Conservation (phyloP, 75 land plant species). For the Chamaecyparis obtusa region DNA sequence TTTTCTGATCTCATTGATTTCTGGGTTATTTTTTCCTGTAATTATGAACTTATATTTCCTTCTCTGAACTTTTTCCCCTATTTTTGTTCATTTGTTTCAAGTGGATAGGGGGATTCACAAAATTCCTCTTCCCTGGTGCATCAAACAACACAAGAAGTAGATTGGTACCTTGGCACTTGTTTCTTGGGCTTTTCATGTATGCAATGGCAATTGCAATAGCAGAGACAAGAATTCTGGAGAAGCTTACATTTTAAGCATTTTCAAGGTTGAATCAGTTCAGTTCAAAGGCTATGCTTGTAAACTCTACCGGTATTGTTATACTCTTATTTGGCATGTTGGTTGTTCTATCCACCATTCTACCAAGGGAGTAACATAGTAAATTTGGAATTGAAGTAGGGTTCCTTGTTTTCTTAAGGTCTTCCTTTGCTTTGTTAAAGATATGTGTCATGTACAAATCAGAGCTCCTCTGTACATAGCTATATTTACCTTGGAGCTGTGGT, state of each 20-base stretch:
- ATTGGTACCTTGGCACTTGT: not conserved
- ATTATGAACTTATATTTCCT: too few species aligned
- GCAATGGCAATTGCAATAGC: constrained; percentile 45
- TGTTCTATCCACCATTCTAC: constrained; percentile 7
- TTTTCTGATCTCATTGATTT: not conserved
- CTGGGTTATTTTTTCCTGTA: too few species aligned
- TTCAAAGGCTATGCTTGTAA: constrained; percentile 49
- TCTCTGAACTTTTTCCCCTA: too few species aligned
- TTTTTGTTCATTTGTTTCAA: too few species aligned
- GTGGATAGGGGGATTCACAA: too few species aligned
- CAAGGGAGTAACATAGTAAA: not conserved
- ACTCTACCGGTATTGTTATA: constrained; percentile 49
- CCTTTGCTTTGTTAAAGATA: too few species aligned
- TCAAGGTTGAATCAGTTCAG: constrained; percentile 11
- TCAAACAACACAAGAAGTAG: too few species aligned
- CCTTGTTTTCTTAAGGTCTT: too few species aligned
- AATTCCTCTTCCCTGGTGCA: too few species aligned
- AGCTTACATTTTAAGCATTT: constrained; percentile 26
- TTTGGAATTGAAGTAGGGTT: not conserved
- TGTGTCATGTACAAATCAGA: too few species aligned
- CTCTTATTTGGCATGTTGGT: constrained; percentile 46
- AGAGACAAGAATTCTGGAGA: constrained; percentile 52
- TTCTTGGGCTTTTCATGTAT: constrained; percentile 54
- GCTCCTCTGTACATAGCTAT: too few species aligned
- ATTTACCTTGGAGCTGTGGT: too few species aligned